Conservation (phyloP, 2,329 filamentous ascomycete genomes). For the Calonectria hawksworthii region DNA sequence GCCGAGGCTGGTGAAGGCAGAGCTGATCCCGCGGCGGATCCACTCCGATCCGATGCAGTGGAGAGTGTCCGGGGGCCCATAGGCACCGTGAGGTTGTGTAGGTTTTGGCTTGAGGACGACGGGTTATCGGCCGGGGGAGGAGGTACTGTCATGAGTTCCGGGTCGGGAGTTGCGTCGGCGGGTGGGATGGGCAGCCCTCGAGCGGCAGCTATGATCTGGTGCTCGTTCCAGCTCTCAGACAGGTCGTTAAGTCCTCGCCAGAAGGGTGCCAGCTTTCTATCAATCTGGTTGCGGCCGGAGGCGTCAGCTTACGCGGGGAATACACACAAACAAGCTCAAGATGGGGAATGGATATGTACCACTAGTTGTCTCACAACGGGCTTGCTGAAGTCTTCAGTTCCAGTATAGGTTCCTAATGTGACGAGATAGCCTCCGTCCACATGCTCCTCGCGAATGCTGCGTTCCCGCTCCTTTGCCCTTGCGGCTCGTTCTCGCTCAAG, state of each 20-base stretch:
- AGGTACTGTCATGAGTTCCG: conserved; percentile 68
- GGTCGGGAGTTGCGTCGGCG: conserved; percentile 84
- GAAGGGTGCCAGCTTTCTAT: conserved; percentile 92
- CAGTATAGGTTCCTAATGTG: conserved; percentile 93
- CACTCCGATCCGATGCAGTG: conserved; percentile 78
- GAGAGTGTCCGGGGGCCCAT: conserved; percentile 84
- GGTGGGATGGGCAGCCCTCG: conserved; percentile 87
- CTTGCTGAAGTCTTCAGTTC: conserved; percentile 94
- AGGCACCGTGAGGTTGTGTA: conserved; percentile 83
- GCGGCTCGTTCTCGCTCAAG: conserved; percentile 84
- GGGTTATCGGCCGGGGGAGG: conserved; percentile 62
- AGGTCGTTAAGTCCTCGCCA: conserved; percentile 95
- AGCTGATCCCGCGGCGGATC: conserved; percentile 71
- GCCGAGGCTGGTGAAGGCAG: conserved; percentile 63
- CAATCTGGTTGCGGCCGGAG: conserved; percentile 73
- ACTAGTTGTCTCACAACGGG: conserved; percentile 88
- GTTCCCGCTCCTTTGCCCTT: conserved; percentile 86
- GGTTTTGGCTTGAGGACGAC: conserved; percentile 65
- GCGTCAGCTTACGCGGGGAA: conserved; percentile 34
- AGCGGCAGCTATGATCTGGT: conserved; percentile 93
- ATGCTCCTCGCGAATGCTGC: conserved; percentile 91
- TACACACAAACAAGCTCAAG: background rate
- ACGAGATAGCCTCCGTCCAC: conserved; percentile 96
- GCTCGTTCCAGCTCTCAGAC: conserved; percentile 89
- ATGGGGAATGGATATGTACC: conserved; percentile 67